A percentile compares a stretch with the other conserved stretches of the same genome.
These are phyloP conservation scores for Plasmodium gaboni DNA, from an alignment of 169 alveolate species.

Conservation along the genomic window DNA sequence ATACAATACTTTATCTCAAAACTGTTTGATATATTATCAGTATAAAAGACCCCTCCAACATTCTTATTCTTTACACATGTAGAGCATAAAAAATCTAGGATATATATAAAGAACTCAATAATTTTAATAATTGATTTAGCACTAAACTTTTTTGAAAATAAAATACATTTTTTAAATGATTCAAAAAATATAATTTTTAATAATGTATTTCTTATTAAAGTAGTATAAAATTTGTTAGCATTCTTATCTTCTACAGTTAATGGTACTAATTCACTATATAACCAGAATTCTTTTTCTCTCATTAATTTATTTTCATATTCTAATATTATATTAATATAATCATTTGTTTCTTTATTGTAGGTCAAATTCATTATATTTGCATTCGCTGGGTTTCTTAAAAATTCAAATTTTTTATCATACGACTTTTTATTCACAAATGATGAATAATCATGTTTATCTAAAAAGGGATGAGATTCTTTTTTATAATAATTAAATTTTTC, in stretches of 20 bases:
- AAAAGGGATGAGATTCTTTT: neutral
- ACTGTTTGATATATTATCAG: constrained; percentile 63
- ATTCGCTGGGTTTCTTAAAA: constrained; percentile 15
- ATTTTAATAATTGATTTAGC: constrained; percentile 61
- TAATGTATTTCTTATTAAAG: constrained; percentile 28
- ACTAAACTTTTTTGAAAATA: constrained; percentile 67
- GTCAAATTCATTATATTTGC: neutral
- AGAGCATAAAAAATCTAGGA: constrained; percentile 18
- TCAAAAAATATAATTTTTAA: constrained; percentile 47
- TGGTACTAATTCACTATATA: constrained; percentile 26
- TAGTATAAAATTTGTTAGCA: constrained; percentile 12
- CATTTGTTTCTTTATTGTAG: constrained; percentile 3
- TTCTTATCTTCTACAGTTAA: constrained; percentile 30
- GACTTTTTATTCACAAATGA: neutral
- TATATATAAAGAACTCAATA: constrained; percentile 34
- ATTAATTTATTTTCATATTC: constrained; percentile 34
- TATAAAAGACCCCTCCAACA: constrained; percentile 12
- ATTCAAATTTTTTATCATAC: constrained; percentile 6
- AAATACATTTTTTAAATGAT: constrained; percentile 55
- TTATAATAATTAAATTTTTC: constrained; percentile 31
- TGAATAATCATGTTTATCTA: neutral
- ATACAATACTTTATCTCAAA: constrained; percentile 56
- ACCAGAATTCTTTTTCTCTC: constrained; percentile 21
- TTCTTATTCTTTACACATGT: constrained; percentile 43
- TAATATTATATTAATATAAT: constrained; percentile 13